Base-by-base conservation (phyloP, 257 asterid species). In the Ligustrum vulgare region DNA sequence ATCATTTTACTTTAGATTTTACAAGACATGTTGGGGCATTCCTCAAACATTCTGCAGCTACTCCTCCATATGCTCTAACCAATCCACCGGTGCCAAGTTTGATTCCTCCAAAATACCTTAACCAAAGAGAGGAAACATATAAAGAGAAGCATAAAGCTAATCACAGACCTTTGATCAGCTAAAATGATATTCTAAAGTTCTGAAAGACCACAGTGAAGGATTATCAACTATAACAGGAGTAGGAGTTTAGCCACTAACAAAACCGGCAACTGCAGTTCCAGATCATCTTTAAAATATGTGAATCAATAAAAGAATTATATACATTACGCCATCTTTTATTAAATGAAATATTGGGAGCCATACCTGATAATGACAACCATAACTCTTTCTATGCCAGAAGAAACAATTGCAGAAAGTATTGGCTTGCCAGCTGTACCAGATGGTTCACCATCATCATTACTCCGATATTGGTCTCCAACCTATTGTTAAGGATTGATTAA, bases 351-450 rank as follows among this genome's bases (percentile, higher is more conserved):
- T 3, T 58, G 16, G 66, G 25, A 25, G 12, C 35, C 3, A 10
- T 79, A 89, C 98, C 98, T 91, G 80, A 91, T 89, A 15, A 94
- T 96, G 65, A 94, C 94, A 22, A 94, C 96, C 96, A 92, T 91
- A 72, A 92, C 89, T 88, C 96, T 86, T 82, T 94, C 99, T 72
- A 92, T 71, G 63, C 96, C 96, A 1, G 99, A 91, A 54, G 98
- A 88, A 23, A 67, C 91, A 69, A 94, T 91, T 43, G 97, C 97
- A 64, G 98, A 92, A 41, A 69, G 88, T 75, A 94, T 94, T 2
- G 99, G 98, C 86, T 92, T 94, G 63, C 99, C 99, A 80, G 98
- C 99, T 9, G 99, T 94, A 72, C 98, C 98, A 7, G 97, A 91
- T 58, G 99, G 99, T 77, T 94, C 99, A 0, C 98, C 97, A n/a